Percentiles rank a stretch among this genome's conserved stretches.
These are phyloP conservation scores for Trametes sanguinea DNA, from an alignment of 768 basidiomycete species.

Conservation along the genomic window DNA sequence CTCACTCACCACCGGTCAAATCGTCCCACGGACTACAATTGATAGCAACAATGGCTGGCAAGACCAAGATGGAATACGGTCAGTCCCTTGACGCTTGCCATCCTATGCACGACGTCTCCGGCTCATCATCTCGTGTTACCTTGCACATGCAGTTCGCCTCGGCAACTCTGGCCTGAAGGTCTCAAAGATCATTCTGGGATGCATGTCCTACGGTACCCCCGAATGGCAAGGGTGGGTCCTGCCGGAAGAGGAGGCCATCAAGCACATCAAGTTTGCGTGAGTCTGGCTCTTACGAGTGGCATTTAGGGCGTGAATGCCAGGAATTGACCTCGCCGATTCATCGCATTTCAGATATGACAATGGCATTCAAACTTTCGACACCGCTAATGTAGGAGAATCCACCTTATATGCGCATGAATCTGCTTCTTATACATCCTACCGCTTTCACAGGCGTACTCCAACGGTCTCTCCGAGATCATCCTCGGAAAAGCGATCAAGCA, in stretches of 20 bases:
- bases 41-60: not conserved
- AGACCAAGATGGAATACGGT: slow-evolving; percentile 3
- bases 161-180: slow-evolving; percentile 35
- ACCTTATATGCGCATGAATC: too few species aligned
- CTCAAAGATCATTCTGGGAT: slow-evolving; percentile 37
- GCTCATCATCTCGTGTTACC: too few species aligned
- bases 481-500: slow-evolving; percentile 50
- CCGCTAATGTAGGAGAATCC: slow-evolving; percentile 31
- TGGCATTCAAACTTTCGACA: slow-evolving; percentile 46
- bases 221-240: slow-evolving; percentile 42
- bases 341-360: slow-evolving; percentile 35
- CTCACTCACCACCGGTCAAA: too few species aligned
- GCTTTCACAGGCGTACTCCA: slow-evolving; percentile 34
- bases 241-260: slow-evolving; percentile 38
- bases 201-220: slow-evolving; percentile 37
- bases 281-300: slow-evolving; percentile 10
- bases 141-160: slow-evolving; percentile 26
- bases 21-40: too few species aligned
- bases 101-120: too few species aligned
- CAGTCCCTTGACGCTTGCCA: not conserved
- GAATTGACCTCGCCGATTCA: slow-evolving; percentile 4
- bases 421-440: not conserved
- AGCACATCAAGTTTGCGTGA: slow-evolving; percentile 46
- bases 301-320: not conserved
- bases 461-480: slow-evolving; percentile 44